These are phyloP conservation scores for Panicum virgatum DNA, from an alignment of 202 grass and related monocot genomes.

Conservation along the genomic window DNA sequence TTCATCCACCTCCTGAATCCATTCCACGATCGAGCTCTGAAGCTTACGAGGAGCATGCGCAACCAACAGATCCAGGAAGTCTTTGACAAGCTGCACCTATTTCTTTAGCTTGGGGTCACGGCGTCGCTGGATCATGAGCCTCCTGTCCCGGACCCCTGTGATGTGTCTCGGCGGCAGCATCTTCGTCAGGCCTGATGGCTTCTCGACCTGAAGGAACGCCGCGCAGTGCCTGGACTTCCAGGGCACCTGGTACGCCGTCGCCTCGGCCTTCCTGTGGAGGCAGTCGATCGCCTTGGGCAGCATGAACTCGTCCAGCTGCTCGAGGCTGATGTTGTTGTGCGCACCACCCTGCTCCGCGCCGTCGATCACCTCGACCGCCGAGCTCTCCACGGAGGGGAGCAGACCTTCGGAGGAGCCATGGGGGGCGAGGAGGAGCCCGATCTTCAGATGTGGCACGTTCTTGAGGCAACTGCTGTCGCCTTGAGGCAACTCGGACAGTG, in stretches of 20 bases:
- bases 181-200: background rate
- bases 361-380: background rate
- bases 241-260: background rate
- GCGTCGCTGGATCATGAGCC: background rate
- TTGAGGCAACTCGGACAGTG: background rate
- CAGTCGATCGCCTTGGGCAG: background rate
- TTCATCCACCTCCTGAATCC: background rate
- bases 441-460: background rate
- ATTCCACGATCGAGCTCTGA: background rate
- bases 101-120: background rate
- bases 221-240: background rate
- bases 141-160: background rate
- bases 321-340: background rate
- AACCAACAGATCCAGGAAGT: background rate
- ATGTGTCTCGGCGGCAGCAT: background rate
- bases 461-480: background rate
- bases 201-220: background rate
- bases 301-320: slow-evolving; percentile 12
- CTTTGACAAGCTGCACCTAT: background rate
- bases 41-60: background rate
- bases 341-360: background rate
- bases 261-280: background rate
- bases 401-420: background rate
- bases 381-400: background rate
- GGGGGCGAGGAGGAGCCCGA: background rate